These are phyloP conservation scores for Anisogramma anomala DNA, from an alignment of 2,329 filamentous ascomycete genomes.

Conservation along the genomic window DNA sequence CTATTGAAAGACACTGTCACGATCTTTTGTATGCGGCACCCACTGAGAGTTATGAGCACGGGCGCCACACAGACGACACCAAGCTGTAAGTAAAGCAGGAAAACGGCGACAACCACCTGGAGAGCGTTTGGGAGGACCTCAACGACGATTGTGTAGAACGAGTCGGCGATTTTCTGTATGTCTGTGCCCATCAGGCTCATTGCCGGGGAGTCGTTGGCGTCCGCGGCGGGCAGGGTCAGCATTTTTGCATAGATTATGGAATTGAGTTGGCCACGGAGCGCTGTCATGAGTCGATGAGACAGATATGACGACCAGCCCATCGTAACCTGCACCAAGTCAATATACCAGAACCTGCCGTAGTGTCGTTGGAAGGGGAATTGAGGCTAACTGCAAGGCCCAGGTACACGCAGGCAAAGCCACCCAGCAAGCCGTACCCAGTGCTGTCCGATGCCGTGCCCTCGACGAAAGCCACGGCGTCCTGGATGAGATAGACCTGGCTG, in stretches of 20 bases:
- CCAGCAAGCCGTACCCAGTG: constrained; percentile 8
- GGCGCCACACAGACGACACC: constrained; percentile 33
- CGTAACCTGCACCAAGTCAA: constrained; percentile 1
- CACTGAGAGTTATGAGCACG: constrained; percentile 29
- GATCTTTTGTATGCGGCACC: constrained; percentile 4
- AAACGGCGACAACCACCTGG: constrained; percentile 21
- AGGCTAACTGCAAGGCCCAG: constrained; percentile 13
- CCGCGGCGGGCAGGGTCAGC: constrained; percentile 14
- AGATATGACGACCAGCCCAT: constrained; percentile 10
- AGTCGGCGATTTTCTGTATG: constrained; percentile 18
- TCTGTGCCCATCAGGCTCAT: constrained; percentile 22
- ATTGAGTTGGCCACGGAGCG: constrained; percentile 20
- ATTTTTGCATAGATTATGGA: constrained; percentile 20
- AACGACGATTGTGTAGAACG: constrained; percentile 14
- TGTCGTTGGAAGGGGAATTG: background rate
- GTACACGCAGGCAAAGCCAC: constrained; percentile 15
- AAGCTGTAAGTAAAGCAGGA: constrained; percentile 24
- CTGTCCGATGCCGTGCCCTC: background rate
- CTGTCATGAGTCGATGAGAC: constrained; percentile 17
- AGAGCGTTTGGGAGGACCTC: constrained; percentile 18
- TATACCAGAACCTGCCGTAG: too few relatives aligned
- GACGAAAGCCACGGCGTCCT: constrained; percentile 1
- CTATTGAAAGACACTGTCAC: background rate
- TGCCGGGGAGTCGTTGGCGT: constrained; percentile 14
- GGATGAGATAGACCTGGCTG: constrained; percentile 3